A percentile compares a stretch with the other conserved stretches of the same genome.
Evolutionary conservation across 129 eudicot genomes (phyloP).

Genomic region (Flaveria trinervia): DNA sequence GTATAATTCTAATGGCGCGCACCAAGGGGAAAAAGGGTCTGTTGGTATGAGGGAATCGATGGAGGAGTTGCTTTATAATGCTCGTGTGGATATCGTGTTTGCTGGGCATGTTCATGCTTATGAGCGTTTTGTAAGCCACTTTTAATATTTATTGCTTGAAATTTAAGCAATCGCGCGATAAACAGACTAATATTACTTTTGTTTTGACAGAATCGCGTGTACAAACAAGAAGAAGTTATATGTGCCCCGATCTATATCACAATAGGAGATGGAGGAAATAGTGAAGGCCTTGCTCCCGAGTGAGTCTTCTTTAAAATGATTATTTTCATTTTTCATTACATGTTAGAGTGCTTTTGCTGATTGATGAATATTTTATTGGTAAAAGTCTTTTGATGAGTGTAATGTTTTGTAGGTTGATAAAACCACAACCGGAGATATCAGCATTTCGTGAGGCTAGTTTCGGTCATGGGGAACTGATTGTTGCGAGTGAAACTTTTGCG

Average conservation of each 20-base stretch:
- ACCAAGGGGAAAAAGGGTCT: slow-evolving; percentile 52
- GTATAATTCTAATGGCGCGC: slow-evolving; percentile 64
- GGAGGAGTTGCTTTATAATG: slow-evolving; percentile 57
- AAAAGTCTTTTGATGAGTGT: not conserved
- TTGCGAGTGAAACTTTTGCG: slow-evolving; percentile 56
- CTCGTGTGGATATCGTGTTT: slow-evolving; percentile 59
- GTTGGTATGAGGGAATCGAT: slow-evolving; percentile 47
- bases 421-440: slow-evolving; percentile 48
- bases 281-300: not conserved
- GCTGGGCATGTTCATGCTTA: slow-evolving; percentile 82
- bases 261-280: slow-evolving; percentile 70
- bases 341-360: not conserved
- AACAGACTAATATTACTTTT: not conserved
- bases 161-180: not conserved
- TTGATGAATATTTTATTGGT: not conserved
- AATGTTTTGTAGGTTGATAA: slow-evolving; percentile 37
- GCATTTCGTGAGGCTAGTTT: slow-evolving; percentile 37
- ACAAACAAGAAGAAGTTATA: slow-evolving; percentile 34
- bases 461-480: slow-evolving; percentile 56
- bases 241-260: slow-evolving; percentile 64
- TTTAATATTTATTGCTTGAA: not conserved
- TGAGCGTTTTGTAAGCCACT: slow-evolving; percentile 58
- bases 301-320: not conserved
- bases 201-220: slow-evolving; percentile 44
- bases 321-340: not conserved